These are phyloP conservation scores for Marchantia polymorpha DNA, from an alignment of 225 moss, liverwort and hornwort species.

Conservation along the genomic window DNA sequence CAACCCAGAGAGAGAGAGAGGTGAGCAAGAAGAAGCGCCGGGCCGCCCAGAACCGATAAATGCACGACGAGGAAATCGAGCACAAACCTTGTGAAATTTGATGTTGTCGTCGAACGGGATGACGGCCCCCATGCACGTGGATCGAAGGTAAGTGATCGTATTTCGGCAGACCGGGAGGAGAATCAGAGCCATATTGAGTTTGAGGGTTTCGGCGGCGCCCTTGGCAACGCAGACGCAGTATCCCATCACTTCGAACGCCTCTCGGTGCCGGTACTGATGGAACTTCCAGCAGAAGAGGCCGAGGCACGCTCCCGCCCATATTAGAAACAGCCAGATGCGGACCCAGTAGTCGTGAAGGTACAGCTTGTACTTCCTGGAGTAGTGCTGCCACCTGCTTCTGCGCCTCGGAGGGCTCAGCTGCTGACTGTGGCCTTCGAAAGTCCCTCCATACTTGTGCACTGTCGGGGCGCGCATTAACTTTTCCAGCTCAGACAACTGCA, in stretches of 20 bases:
- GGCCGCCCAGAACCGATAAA: background rate
- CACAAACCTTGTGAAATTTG: slow-evolving; percentile 74
- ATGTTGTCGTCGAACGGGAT: slow-evolving; percentile 93
- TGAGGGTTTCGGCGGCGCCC: slow-evolving; percentile 81
- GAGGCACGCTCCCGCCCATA: slow-evolving; percentile 61
- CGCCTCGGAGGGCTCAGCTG: slow-evolving; percentile 33
- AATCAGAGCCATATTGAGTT: slow-evolving; percentile 87
- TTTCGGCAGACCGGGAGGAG: slow-evolving; percentile 93
- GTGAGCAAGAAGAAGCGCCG: background rate
- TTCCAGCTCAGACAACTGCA: slow-evolving; percentile 76
- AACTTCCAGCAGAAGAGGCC: slow-evolving; percentile 73
- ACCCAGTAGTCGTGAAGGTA: slow-evolving; percentile 71
- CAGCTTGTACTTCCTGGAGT: slow-evolving; percentile 43
- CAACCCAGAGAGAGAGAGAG: background rate
- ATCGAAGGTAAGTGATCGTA: slow-evolving; percentile 75
- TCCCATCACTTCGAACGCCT: slow-evolving; percentile 59
- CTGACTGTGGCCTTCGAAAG: slow-evolving; percentile 52
- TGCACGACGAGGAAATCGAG: background rate
- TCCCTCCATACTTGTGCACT: slow-evolving; percentile 29
- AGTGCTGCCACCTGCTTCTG: slow-evolving; percentile 40
- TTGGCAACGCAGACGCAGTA: slow-evolving; percentile 81
- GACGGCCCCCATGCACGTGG: slow-evolving; percentile 63
- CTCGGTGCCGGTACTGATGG: slow-evolving; percentile 58
- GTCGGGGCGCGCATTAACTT: slow-evolving; percentile 67
- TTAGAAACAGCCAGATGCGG: slow-evolving; percentile 56